Conservation (phyloP, 148 eudicot genomes). For the Vaccinium myrtillus region DNA sequence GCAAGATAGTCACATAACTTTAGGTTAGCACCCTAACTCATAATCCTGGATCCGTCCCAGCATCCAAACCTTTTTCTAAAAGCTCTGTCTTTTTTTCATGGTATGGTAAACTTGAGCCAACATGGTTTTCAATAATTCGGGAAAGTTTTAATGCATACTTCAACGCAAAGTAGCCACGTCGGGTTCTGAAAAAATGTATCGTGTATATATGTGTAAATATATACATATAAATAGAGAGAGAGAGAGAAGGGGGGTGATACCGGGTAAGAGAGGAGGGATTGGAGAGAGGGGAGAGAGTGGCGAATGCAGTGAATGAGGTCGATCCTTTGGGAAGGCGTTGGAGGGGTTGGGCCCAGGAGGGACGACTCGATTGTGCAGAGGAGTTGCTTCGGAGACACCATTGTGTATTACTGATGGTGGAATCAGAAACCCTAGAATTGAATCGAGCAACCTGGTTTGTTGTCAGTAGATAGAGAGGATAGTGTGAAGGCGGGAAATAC, state of each 20-base stretch:
- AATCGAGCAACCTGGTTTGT: no score
- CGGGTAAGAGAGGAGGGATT: conserved; percentile 66
- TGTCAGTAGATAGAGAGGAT: no score
- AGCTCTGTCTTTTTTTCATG: not conserved
- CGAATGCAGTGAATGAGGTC: conserved; percentile 83
- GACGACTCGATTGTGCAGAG: conserved; percentile 61
- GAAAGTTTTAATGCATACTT: not conserved
- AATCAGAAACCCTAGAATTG: no score
- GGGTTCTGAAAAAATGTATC: no score
- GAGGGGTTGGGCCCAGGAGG: conserved; percentile 53
- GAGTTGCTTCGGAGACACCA: conserved; percentile 82
- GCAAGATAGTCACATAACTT: not conserved
- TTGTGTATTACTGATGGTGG: conserved; percentile 12
- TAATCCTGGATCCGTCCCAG: not conserved
- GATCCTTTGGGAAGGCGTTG: no score
- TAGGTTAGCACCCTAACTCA: not conserved
- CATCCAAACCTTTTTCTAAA: not conserved
- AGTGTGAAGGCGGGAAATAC: no score
- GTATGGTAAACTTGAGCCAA: not conserved
- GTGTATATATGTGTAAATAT: not conserved
- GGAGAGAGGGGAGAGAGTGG: conserved; percentile 62
- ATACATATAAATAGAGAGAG: not conserved
- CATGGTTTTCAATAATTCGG: not conserved
- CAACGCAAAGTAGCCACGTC: not conserved
- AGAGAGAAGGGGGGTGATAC: conserved; percentile 26